Evolutionary conservation across 441 rosid species (phyloP).

Genomic region (Breynia disticha): DNA sequence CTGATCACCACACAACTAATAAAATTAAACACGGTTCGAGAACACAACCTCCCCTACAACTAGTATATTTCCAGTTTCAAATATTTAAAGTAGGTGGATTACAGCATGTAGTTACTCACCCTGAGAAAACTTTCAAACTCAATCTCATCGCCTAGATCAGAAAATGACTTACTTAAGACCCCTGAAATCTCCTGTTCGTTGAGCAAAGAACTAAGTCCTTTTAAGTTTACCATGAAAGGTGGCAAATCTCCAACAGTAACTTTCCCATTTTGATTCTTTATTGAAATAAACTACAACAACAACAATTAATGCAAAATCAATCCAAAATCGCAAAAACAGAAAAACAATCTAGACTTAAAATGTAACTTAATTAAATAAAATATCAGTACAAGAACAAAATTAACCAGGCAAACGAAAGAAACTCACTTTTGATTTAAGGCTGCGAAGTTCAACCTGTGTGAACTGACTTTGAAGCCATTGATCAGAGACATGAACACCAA

Average conservation of each 20-base stretch:
- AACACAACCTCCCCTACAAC: background rate
- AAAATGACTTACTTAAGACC: conserved; percentile 37
- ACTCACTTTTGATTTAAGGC: conserved; percentile 75
- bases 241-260: conserved; percentile 65
- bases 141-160: conserved; percentile 43
- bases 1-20: conserved; percentile 31
- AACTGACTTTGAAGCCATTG: conserved; percentile 95
- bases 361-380: background rate
- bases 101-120: conserved; percentile 34
- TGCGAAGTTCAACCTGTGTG: conserved; percentile 95
- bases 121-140: conserved; percentile 88
- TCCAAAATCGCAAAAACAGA: conserved; percentile 5
- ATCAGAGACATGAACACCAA: conserved; percentile 87
- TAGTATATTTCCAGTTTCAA: conserved; percentile 1
- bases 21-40: background rate
- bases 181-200: conserved; percentile 63
- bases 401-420: background rate
- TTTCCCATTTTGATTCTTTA: conserved; percentile 45
- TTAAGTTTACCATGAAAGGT: conserved; percentile 51
- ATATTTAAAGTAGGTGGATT: background rate
- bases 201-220: conserved; percentile 47
- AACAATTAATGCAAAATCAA: conserved; percentile 7
- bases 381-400: no score
- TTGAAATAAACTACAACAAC: conserved; percentile 44
- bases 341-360: background rate